Evolutionary conservation across 148 eudicot species (phyloP).

Genomic region (Salicornia ramosissima): DNA sequence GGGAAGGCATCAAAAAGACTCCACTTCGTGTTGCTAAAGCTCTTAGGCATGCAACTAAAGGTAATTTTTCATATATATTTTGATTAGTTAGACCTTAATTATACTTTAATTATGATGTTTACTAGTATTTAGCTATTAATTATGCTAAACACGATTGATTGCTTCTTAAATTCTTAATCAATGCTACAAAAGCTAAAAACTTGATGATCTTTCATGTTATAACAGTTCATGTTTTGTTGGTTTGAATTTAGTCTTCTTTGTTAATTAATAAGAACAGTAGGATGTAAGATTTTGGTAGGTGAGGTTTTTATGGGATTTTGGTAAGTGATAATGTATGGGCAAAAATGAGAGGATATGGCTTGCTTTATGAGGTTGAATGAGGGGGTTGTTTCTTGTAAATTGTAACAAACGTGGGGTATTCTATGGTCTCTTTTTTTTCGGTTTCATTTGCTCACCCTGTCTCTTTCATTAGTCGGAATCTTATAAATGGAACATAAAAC

Average conservation of each 20-base stretch:
- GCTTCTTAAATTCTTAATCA: neutral
- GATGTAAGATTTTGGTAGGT: neutral
- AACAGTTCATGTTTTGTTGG: too few species aligned
- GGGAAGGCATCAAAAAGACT: conserved; percentile 80
- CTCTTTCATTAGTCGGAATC: neutral
- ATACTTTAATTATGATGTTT: neutral
- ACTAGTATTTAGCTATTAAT: neutral
- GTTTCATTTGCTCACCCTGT: neutral
- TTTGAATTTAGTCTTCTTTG: neutral
- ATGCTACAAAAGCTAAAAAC: neutral
- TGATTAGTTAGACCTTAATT: conserved; percentile 5
- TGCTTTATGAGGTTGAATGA: neutral
- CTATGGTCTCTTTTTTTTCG: neutral
- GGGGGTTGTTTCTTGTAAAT: neutral
- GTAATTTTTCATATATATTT: conserved; percentile 26
- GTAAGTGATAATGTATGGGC: neutral
- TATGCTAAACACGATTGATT: too few species aligned
- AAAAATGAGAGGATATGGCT: neutral
- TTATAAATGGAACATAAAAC: neutral
- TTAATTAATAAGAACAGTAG: neutral
- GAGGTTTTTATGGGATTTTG: neutral
- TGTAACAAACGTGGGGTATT: neutral
- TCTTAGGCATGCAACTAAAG: conserved; percentile 73
- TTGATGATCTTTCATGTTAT: conserved; percentile 3
- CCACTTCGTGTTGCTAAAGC: conserved; percentile 96